These are phyloP conservation scores for Trametes pubescens DNA, from an alignment of 1,284 basidiomycete species.

Conservation along the genomic window DNA sequence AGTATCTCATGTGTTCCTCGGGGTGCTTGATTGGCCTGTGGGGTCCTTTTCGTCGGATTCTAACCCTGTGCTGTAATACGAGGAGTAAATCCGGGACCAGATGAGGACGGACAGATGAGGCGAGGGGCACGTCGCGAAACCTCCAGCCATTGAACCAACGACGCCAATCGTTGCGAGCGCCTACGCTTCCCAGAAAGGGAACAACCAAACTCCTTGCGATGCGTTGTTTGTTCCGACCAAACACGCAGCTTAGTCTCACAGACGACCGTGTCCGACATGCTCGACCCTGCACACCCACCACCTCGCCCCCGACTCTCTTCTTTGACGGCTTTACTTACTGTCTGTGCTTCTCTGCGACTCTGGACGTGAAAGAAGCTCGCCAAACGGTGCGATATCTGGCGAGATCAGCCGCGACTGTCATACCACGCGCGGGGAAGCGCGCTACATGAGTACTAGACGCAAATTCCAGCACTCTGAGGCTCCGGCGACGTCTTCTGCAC, in stretches of 20 bases:
- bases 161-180: no score
- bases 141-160: no score
- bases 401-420: slow-evolving; percentile 54
- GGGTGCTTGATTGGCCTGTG: no score
- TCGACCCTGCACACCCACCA: slow-evolving; percentile 36
- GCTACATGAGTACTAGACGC: slow-evolving; percentile 33
- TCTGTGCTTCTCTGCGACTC: slow-evolving; percentile 2
- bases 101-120: no score
- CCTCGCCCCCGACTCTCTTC: slow-evolving; percentile 14
- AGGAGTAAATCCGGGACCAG: no score
- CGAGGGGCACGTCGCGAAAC: no score
- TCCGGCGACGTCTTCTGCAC: background rate
- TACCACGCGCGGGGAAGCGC: slow-evolving; percentile 33
- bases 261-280: slow-evolving; percentile 38
- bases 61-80: no score
- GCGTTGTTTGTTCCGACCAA: slow-evolving; percentile 43
- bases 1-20: no score
- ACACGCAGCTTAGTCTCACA: slow-evolving; percentile 40
- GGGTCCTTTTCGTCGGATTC: no score
- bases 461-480: slow-evolving; percentile 14
- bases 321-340: slow-evolving; percentile 1
- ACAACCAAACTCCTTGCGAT: slow-evolving; percentile 21
- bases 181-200: slow-evolving; percentile 11
- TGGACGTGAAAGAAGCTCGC: slow-evolving; percentile 56
- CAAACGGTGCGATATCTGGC: slow-evolving; percentile 64